Evolutionary conservation across 176 grass and related monocot genomes (phyloP), one percentile per base, ranked within the genome.

Genomic region (Triticum monococcum): DNA sequence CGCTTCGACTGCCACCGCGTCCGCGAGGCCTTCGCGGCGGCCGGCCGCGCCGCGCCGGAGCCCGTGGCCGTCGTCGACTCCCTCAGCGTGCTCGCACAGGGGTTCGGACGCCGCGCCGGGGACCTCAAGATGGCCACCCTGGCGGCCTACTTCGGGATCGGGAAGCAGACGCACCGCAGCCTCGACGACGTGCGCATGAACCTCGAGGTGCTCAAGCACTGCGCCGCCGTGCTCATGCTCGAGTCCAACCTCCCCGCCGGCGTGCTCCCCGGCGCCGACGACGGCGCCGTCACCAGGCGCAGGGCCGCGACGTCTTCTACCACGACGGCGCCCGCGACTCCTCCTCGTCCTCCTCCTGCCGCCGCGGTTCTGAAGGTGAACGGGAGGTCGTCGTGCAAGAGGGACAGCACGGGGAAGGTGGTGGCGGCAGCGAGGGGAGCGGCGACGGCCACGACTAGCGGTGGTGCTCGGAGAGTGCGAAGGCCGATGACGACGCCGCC

Each of bases 51-150:
- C 0, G 74, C 90, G 0, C 97, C 97, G 20, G 94, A 98, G 87
- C 92, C 97, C n/a, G 87, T 78, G 0, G 97, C 88, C 17, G 30
- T 94, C 3, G 91, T 98, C 52, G 97, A 98, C 73, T 96, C 97
- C 0, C 90, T 98, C 24, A 78, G 72, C 59, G 85, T 96, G 36
- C 77, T 98, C 0, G 80, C 79, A 1, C 79, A 60, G 4, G 88
- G 81, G 2, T 98, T 98, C 81, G 94, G 97, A 0, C 91, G 92
- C 3, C 90, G 97, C 85, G 97, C 97, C 0, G 97, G 97, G 17
- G 94, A 98, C 90, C 97, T 98, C 67, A 98, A 98, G 97, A 98
- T 98, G 97, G 93, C 97, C 13, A 98, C 97, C 2, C 81, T 98
- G 66, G 97, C 97, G 6, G 78, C 92, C 8, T 98, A 98, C 77